Base-by-base conservation (phyloP, 257 asterid genomes). In the Ilex aquifolium region DNA sequence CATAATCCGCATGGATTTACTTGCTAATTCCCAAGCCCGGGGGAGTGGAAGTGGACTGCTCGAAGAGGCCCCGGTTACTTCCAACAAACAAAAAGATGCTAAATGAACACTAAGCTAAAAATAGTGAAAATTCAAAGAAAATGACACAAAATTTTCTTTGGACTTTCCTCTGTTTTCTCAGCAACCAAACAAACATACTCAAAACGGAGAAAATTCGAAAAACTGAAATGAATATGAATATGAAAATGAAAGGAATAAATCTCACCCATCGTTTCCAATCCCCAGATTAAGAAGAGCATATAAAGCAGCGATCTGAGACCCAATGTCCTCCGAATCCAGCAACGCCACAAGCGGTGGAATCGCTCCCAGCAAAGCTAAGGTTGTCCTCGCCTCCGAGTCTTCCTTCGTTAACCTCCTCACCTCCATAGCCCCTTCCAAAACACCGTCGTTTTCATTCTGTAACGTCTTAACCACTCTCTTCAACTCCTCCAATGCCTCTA, bases 281-380 rank as follows among this genome's bases (percentile, higher is more conserved):
- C 57, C 57, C 5, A 53, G 27, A 67, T 90, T 90, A 64, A 90
- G 92, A 66, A 90, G 53, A 44, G 96, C 97, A 69, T 90, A 90
- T 30, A 90, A 93, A 52, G 96, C 85, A 31, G 86, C 80, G 74
- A 84, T 78, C 76, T 79, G 93, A 57, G 83, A 76, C 7, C 76
- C 27, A 44, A 73, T 74, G 76, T 85, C 95, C 65, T 29, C 61
- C 16, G 76, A 70, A 68, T 83, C 88, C 31, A 90, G 84, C 78
- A 88, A 61, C 16, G 83, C 79, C 7, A 90, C 87, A 4, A 90
- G 88, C 32, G 97, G 97, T 14, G 97, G 97, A 63, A 88, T 85
- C 51, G 86, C 95, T 39, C 97, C 97, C 50, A 90, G 85, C 57
- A 85, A 76, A 7, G 95, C 92, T 13, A 90, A 73, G 6, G 90